A percentile compares a stretch with the other conserved stretches of the same genome.
These are phyloP conservation scores for Microsporum audouinii DNA, from an alignment of 2,329 filamentous ascomycete species.

Conservation along the genomic window DNA sequence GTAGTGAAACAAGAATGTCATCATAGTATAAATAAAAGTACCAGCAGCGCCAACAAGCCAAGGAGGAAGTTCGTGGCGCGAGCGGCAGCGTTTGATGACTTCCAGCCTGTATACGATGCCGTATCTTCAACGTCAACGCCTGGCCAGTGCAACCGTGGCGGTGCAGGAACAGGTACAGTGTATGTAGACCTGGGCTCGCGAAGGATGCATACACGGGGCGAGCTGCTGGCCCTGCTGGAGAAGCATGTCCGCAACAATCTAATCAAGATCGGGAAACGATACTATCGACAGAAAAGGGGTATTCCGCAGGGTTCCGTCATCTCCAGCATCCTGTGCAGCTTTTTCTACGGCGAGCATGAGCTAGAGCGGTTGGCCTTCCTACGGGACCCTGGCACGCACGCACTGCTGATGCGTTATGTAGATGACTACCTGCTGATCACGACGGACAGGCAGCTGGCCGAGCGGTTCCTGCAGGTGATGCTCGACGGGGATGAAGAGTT, in stretches of 20 bases:
- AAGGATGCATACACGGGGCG: conserved; percentile 44
- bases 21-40: neutral
- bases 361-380: conserved; percentile 57
- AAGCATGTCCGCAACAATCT: conserved; percentile 78
- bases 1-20: neutral
- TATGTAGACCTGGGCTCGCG: conserved; percentile 61
- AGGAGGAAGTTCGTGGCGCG: conserved; percentile 42
- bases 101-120: conserved; percentile 36
- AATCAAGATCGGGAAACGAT: conserved; percentile 77
- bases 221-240: conserved; percentile 57
- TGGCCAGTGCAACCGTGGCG: conserved; percentile 13
- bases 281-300: conserved; percentile 74
- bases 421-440: conserved; percentile 92
- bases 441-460: conserved; percentile 53
- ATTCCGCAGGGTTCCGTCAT: conserved; percentile 90
- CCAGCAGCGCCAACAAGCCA: conserved; percentile 12
- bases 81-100: conserved; percentile 37
- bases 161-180: conserved; percentile 43
- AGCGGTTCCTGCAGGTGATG: conserved; percentile 67
- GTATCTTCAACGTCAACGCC: conserved; percentile 23
- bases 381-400: conserved; percentile 16
- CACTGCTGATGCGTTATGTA: conserved; percentile 67
- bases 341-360: conserved; percentile 90
- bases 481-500: conserved; percentile 66
- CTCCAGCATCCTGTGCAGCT: conserved; percentile 80